Evolutionary conservation across 2,329 filamentous ascomycete species (phyloP), one percentile per base, ranked within the genome.

Genomic region (Hirsutella thompsonii): DNA sequence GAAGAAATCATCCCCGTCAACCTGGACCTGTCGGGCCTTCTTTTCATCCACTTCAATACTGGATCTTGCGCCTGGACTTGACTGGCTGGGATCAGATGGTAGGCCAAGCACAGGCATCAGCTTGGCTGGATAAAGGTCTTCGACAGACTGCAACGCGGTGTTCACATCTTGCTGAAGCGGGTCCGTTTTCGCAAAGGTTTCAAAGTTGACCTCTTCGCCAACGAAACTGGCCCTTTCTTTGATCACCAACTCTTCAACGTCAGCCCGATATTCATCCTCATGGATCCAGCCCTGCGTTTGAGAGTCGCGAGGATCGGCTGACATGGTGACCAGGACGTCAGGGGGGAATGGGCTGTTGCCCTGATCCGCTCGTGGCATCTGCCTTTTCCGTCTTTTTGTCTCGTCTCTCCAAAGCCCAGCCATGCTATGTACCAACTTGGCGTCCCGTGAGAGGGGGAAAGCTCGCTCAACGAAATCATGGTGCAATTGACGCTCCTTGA

Each of bases 351-450:
- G 84, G 46, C 75, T 90, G 51, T 77, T 85, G 5, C 70, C 76
- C 26, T 77, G 70, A 47, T 77, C 69, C 5, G 63, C 63, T 37
- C 81, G 67, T 2, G 77, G 74, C 73, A 90, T 81, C 36, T 74
- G 75, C 37, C 74, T 69, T 58, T 84, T 90, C 26, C 89, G 76
- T 36, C 89, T 76, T 44, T 78, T 79, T 0, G 82, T 86, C 59
- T 96, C 92, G 51, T 94, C 87, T 55, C 79, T 80, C 92, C 92
- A 98, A 3, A 98, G 63, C 1, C 85, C 83, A 42, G 87, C 88
- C 84, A 98, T 90, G 47, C 92, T 98, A 54, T 86, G 80, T 5
- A 98, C 89, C 10, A 94, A 70, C 54, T 93, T 94, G 54, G 89
- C 68, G 47, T 85, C 79, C 1, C 70, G 60, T 0, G 76, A 66